A percentile compares a stretch with the other conserved stretches of the same genome.
Evolutionary conservation across 208 protist species (phyloP).

Genomic region (Crithidia expoeki): DNA sequence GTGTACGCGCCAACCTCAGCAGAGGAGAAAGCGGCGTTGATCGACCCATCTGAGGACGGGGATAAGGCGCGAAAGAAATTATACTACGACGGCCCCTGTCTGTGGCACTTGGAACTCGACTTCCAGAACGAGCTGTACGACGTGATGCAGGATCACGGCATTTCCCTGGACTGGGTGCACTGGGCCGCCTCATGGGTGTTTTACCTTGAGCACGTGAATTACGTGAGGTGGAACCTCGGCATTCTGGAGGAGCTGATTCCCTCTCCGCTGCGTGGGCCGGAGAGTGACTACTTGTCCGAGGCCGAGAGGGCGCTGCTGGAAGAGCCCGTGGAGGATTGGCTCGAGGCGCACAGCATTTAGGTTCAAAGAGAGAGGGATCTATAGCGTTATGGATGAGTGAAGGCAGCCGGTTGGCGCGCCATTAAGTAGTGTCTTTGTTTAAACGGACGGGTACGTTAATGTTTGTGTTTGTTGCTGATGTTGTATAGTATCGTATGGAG

Average conservation of each 20-base stretch:
- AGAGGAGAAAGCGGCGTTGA: slow-evolving; percentile 26
- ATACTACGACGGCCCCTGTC: slow-evolving; percentile 84
- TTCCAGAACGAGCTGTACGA: slow-evolving; percentile 88
- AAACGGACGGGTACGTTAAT: too few relatives aligned
- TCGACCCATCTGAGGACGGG: slow-evolving; percentile 55
- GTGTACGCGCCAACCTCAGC: slow-evolving; percentile 45
- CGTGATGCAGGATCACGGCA: slow-evolving; percentile 85
- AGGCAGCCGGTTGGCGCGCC: too few relatives aligned
- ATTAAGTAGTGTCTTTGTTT: background rate
- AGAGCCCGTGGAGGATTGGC: slow-evolving; percentile 67
- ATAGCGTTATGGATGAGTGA: too few relatives aligned
- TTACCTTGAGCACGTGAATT: slow-evolving; percentile 74
- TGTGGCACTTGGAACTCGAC: slow-evolving; percentile 85
- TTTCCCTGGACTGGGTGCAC: slow-evolving; percentile 71
- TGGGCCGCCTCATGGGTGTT: slow-evolving; percentile 83
- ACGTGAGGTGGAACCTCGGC: slow-evolving; percentile 65
- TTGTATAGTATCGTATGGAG: too few relatives aligned
- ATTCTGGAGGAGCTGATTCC: slow-evolving; percentile 78
- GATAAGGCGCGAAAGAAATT: slow-evolving; percentile 57
- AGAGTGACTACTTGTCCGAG: slow-evolving; percentile 70
- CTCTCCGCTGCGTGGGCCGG: slow-evolving; percentile 39
- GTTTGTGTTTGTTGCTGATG: too few relatives aligned
- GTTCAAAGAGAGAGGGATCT: too few relatives aligned
- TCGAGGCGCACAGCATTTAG: slow-evolving; percentile 43
- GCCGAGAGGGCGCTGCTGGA: slow-evolving; percentile 56